Conservation (phyloP, 116 monocot species). For the Iris pallida region DNA sequence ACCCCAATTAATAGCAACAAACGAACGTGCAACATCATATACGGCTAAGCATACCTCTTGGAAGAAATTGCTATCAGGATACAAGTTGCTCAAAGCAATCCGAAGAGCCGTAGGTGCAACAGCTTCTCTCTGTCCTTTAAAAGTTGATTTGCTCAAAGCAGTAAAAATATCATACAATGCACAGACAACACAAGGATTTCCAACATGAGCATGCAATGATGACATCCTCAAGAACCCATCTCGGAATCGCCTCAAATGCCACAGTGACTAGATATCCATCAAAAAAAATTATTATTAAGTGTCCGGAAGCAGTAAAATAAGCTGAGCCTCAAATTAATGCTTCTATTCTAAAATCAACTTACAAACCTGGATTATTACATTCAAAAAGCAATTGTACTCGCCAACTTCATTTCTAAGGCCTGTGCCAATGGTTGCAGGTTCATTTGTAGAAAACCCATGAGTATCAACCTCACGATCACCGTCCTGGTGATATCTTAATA, state of each 20-base stretch:
- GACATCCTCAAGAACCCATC: conserved; percentile 64
- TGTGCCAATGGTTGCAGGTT: conserved; percentile 36
- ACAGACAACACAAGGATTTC: conserved; percentile 84
- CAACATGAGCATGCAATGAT: conserved; percentile 57
- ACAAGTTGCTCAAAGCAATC: conserved; percentile 85
- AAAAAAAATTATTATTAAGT: not conserved
- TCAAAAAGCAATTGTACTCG: conserved; percentile 96
- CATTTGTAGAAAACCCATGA: conserved; percentile 12
- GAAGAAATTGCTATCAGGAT: conserved; percentile 90
- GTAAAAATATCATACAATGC: conserved; percentile 71
- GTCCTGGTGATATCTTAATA: conserved; percentile 12
- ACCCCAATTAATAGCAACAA: too few relatives aligned
- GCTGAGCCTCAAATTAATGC: not conserved
- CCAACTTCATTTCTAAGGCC: conserved; percentile 88
- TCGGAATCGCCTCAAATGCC: conserved; percentile 81
- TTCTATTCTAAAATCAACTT: not conserved
- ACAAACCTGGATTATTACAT: conserved; percentile 92
- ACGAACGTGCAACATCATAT: not conserved
- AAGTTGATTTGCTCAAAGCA: conserved; percentile 52
- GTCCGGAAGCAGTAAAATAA: conserved; percentile 1
- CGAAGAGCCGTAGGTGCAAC: conserved; percentile 71
- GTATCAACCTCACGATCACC: conserved; percentile 12
- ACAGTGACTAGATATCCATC: conserved; percentile 60
- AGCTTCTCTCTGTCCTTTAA: conserved; percentile 38
- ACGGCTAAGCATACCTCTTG: conserved; percentile 55